A percentile compares a stretch with the other conserved stretches of the same genome.
phyloP scores from a whole-genome alignment of 1,139 yeast genomes.

The Geotrichum candidum region DNA sequence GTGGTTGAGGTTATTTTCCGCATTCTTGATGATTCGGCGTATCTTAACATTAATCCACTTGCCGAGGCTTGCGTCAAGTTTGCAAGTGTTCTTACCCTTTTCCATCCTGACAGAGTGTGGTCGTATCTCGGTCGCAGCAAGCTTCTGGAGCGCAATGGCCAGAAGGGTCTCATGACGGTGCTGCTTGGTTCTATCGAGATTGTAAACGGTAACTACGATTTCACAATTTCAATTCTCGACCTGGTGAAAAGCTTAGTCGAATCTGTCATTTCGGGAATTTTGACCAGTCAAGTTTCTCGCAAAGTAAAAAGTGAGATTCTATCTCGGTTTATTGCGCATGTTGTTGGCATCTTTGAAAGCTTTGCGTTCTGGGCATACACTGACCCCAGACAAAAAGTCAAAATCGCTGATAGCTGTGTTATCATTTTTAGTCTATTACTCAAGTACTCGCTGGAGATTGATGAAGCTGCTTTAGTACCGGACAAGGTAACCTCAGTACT shows the following conservation, averaged over 20 bases:
- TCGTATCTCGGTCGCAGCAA: slow-evolving; percentile 64
- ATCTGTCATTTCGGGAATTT: slow-evolving; percentile 44
- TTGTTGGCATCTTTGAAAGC: slow-evolving; percentile 66
- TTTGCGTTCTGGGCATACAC: slow-evolving; percentile 65
- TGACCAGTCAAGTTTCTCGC: slow-evolving; percentile 33
- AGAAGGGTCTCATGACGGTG: slow-evolving; percentile 59
- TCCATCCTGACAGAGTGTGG: slow-evolving; percentile 70
- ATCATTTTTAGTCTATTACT: slow-evolving; percentile 53
- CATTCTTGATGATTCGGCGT: slow-evolving; percentile 63
- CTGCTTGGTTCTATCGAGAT: slow-evolving; percentile 71
- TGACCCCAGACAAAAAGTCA: slow-evolving; percentile 50
- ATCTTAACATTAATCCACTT: slow-evolving; percentile 45
- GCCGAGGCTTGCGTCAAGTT: slow-evolving; percentile 48
- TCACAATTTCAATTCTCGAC: slow-evolving; percentile 55
- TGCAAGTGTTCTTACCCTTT: slow-evolving; percentile 44
- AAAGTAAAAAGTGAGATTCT: slow-evolving; percentile 52
- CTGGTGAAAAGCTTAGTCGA: slow-evolving; percentile 50
- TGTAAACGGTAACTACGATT: slow-evolving; percentile 58
- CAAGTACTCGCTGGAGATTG: slow-evolving; percentile 53
- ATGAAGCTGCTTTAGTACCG: slow-evolving; percentile 38
- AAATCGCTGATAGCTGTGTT: slow-evolving; percentile 55
- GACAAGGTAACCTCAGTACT: slow-evolving; percentile 47
- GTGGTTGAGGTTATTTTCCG: slow-evolving; percentile 61
- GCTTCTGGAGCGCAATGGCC: slow-evolving; percentile 58
- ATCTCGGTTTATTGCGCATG: slow-evolving; percentile 50